Base-by-base conservation (phyloP, 495 filamentous ascomycete species). In the Penicillium manginii region DNA sequence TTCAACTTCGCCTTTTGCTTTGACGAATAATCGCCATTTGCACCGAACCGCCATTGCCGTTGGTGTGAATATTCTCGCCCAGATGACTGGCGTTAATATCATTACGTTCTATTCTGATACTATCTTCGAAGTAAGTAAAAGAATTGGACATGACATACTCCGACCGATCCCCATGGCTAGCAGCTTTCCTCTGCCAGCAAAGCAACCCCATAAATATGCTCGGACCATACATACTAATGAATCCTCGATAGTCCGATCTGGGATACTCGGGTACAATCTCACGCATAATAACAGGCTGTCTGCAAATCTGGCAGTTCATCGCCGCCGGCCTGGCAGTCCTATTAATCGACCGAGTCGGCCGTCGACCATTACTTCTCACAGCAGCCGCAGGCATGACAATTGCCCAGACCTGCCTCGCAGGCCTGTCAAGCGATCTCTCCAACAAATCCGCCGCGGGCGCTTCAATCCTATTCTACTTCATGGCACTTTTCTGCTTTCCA, bases 401-500 rank as follows among this genome's bases (percentile, higher is more conserved):
- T 1, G 82, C 78, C 48, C 88, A 88, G 81, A 78, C 83, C 42
- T 78, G 86, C 51, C 73, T 89, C 2, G 80, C 84, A 1, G 68
- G 68, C 6, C 37, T 65, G 1, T 59, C 53, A 7, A 63, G 57
- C 6, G 81, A 74, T 18, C 70, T 76, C 23, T 64, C 32, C 6
- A 64, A 69, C 21, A 55, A 56, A 31, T 45, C 49, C 7, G 55
- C 60, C 64, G 73, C 82, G 22, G 72, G 65, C 9, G 69, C 73
- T 12, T 69, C 70, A 2, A 67, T 78, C 21, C 65, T 81, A 23
- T 84, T 89, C 63, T 71, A 85, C 40, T 89, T 89, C 64, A 62
- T 86, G 15, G 88, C 84, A 65, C 81, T 84, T 50, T 83, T 81
- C 11, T 88, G 87, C 72, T 89, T 88, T 64, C 84, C 85, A 0